Evolutionary conservation across 2,329 filamentous ascomycete genomes (phyloP).

Genomic region (Fusarium guadeloupense): DNA sequence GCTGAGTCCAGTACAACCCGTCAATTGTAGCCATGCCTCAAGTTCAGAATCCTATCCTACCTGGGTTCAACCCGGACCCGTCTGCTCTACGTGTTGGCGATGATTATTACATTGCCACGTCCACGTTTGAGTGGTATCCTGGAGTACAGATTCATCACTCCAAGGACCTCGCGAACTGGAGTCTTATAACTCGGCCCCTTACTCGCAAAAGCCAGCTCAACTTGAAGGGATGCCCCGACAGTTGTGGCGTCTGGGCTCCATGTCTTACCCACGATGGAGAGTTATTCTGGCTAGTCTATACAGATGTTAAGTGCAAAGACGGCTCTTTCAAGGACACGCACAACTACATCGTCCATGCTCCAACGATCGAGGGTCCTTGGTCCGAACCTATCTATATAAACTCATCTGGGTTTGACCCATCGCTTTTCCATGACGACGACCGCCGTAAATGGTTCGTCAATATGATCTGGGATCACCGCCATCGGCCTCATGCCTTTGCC

Average conservation of each 20-base stretch:
- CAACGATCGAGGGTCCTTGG: constrained; percentile 67
- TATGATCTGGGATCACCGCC: constrained; percentile 65
- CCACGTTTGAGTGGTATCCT: constrained; percentile 65
- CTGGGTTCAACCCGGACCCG: constrained; percentile 66
- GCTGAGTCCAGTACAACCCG: no score
- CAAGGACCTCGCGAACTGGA: constrained; percentile 63
- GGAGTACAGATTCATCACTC: constrained; percentile 66
- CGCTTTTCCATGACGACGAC: constrained; percentile 66
- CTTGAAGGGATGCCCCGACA: constrained; percentile 68
- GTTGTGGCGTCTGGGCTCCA: constrained; percentile 70
- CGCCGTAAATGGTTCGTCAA: constrained; percentile 66
- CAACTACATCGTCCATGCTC: constrained; percentile 69
- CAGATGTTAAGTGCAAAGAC: constrained; percentile 73
- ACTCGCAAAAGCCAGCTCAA: constrained; percentile 61
- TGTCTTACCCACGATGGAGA: constrained; percentile 69
- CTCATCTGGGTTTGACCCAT: constrained; percentile 70
- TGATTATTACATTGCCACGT: constrained; percentile 66
- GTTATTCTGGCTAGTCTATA: constrained; percentile 71
- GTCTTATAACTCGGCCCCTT: constrained; percentile 57
- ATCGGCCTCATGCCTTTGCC: constrained; percentile 59
- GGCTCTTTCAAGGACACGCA: constrained; percentile 71
- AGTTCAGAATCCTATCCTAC: constrained; percentile 64
- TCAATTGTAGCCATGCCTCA: constrained; percentile 51
- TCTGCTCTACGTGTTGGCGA: constrained; percentile 61
- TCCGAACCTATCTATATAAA: constrained; percentile 68